phyloP scores from a whole-genome alignment of 2,329 filamentous ascomycete species.

The Alternaria alternata region DNA sequence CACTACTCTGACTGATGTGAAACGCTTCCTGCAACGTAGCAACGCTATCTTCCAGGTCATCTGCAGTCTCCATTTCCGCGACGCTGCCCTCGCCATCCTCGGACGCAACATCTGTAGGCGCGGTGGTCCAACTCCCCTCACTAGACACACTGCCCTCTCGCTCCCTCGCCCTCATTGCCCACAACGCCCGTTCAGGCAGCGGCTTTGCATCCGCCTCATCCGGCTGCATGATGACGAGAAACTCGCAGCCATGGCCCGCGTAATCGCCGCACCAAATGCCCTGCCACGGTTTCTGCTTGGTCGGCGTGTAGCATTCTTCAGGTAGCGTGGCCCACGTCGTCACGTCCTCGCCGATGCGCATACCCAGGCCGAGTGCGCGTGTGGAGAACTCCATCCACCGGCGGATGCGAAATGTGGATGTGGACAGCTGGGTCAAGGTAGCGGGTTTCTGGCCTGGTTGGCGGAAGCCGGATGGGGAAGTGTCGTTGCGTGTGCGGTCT shows the following conservation, averaged over 20 bases:
- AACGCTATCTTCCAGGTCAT: slow-evolving; percentile 52
- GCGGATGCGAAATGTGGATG: slow-evolving; percentile 75
- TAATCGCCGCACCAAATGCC: slow-evolving; percentile 96
- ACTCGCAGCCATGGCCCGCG: slow-evolving; percentile 86
- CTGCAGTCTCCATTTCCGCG: slow-evolving; percentile 22
- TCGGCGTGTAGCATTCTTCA: slow-evolving; percentile 79
- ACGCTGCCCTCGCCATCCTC: slow-evolving; percentile 19
- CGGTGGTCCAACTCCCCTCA: slow-evolving; percentile 43
- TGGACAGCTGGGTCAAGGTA: slow-evolving; percentile 67
- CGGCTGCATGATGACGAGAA: slow-evolving; percentile 81
- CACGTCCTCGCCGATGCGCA: slow-evolving; percentile 61
- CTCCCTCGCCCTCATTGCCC: slow-evolving; percentile 37
- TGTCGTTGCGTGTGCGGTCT: slow-evolving; percentile 63
- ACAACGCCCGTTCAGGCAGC: slow-evolving; percentile 48
- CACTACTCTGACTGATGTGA: not conserved
- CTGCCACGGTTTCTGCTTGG: slow-evolving; percentile 78
- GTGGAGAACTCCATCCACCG: slow-evolving; percentile 75
- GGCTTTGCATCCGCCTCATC: slow-evolving; percentile 55
- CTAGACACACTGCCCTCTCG: slow-evolving; percentile 41
- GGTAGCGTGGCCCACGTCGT: slow-evolving; percentile 77
- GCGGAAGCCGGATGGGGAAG: slow-evolving; percentile 54
- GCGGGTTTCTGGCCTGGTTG: slow-evolving; percentile 60
- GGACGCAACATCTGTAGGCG: slow-evolving; percentile 29
- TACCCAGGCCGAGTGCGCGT: slow-evolving; percentile 38
- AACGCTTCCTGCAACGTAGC: slow-evolving; percentile 37